Percentiles rank a stretch among this genome's conserved stretches.
Evolutionary conservation across 1,284 basidiomycete species (phyloP).

Genomic region (Phaffia rhodozyma): DNA sequence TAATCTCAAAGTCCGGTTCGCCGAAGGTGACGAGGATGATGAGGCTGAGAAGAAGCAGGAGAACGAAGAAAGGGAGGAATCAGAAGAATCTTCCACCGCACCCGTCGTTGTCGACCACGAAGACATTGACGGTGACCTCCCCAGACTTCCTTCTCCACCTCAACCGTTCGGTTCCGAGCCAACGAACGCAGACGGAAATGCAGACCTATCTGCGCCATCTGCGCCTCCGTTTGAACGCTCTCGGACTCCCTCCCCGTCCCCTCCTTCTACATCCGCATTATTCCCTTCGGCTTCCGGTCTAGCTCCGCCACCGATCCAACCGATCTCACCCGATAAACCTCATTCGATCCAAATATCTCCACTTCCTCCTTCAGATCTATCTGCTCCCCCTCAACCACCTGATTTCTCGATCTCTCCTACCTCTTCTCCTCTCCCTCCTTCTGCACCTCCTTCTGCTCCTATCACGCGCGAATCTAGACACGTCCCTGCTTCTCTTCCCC

Average conservation of each 20-base stretch:
- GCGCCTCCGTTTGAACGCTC: neutral
- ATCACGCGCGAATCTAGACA: too few relatives aligned
- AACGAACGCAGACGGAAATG: neutral
- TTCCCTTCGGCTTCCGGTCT: neutral
- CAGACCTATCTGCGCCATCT: neutral
- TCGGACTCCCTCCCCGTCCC: neutral
- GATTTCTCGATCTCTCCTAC: constrained; percentile 22
- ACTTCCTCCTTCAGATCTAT: constrained; percentile 23
- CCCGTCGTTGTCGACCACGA: neutral
- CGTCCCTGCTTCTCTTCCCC: too few relatives aligned
- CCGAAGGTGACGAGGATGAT: too few relatives aligned
- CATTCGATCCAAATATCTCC: constrained; percentile 8
- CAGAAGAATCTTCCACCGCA: too few relatives aligned
- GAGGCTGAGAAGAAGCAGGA: too few relatives aligned
- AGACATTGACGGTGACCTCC: neutral
- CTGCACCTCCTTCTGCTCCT: neutral
- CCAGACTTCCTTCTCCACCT: constrained; percentile 10
- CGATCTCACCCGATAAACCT: constrained; percentile 4
- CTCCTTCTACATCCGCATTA: neutral
- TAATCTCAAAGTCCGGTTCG: too few relatives aligned
- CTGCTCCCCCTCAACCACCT: constrained; percentile 31
- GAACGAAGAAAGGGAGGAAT: too few relatives aligned
- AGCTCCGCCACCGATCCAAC: constrained; percentile 2
- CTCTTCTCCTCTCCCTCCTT: constrained; percentile 5
- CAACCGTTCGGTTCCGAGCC: neutral